Conservation (phyloP, 306 rosid genomes). For the Hippophae rhamnoides region DNA sequence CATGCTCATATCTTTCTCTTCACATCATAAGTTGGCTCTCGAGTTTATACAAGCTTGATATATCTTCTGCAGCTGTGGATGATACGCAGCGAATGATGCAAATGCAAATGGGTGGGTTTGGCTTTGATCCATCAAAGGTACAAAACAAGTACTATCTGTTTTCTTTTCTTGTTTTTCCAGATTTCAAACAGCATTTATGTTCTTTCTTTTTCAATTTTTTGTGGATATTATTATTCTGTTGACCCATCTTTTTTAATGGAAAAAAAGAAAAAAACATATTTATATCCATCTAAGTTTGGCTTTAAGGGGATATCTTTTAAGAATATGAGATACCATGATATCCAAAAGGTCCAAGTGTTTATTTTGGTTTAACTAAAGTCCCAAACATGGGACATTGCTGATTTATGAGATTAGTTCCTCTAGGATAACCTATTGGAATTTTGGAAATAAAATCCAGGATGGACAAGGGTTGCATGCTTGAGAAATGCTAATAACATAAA, state of each 20-base stretch:
- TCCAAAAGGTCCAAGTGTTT: too few species aligned
- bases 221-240: neutral
- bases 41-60: constrained; percentile 11
- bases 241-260: neutral
- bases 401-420: too few species aligned
- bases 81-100: constrained; percentile 99
- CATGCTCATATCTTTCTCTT: neutral
- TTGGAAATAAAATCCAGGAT: too few species aligned
- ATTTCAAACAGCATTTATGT: neutral
- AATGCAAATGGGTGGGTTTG: constrained; percentile 99
- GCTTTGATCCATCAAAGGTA: constrained; percentile 94
- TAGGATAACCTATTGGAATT: too few species aligned
- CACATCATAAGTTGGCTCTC: neutral
- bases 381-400: too few species aligned
- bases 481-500: too few species aligned
- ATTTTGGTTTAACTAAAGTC: too few species aligned
- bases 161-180: constrained; percentile 8
- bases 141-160: constrained; percentile 4
- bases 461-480: too few species aligned
- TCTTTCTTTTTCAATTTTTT: neutral
- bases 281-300: neutral
- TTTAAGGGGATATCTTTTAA: too few species aligned
- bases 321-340: too few species aligned
- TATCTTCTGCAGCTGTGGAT: constrained; percentile 68
- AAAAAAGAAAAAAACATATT: neutral